Conservation (phyloP, 768 basidiomycete species). For the Xerocomellus intermedius region DNA sequence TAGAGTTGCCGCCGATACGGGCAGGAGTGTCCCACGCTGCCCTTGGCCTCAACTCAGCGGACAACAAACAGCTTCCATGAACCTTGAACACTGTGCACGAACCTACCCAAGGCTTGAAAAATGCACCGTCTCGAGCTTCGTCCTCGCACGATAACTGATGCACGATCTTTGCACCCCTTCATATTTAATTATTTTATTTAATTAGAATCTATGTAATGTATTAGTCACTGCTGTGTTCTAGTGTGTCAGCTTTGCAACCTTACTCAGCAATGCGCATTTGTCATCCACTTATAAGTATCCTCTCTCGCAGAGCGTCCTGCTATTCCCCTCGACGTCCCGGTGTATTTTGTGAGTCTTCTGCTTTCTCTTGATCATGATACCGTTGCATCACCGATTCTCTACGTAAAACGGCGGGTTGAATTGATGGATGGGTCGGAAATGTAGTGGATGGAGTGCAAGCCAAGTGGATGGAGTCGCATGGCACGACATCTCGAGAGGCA, state of each 20-base stretch:
- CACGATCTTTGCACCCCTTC: too few species aligned
- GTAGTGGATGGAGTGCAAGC: conserved; percentile 13
- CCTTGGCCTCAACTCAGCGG: too few species aligned
- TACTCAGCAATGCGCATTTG: conserved; percentile 24
- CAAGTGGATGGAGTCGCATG: conserved; percentile 9
- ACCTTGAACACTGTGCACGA: too few species aligned
- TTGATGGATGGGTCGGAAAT: background rate
- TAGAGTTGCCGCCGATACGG: too few species aligned
- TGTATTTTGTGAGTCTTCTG: conserved; percentile 23
- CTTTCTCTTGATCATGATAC: background rate
- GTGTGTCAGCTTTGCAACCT: background rate
- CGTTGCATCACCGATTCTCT: background rate
- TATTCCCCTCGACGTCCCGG: conserved; percentile 8
- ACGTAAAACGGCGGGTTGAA: background rate
- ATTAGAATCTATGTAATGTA: too few species aligned
- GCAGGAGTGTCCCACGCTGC: too few species aligned
- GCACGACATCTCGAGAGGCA: background rate
- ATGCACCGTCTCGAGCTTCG: too few species aligned
- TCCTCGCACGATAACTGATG: too few species aligned
- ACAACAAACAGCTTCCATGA: too few species aligned
- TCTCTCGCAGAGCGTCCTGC: background rate
- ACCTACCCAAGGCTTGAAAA: too few species aligned
- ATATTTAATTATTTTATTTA: too few species aligned
- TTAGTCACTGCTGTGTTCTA: too few species aligned
- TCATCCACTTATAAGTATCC: conserved; percentile 19